Base-by-base conservation (phyloP, 495 filamentous ascomycete genomes). In the Friedmanniomyces simplex region DNA sequence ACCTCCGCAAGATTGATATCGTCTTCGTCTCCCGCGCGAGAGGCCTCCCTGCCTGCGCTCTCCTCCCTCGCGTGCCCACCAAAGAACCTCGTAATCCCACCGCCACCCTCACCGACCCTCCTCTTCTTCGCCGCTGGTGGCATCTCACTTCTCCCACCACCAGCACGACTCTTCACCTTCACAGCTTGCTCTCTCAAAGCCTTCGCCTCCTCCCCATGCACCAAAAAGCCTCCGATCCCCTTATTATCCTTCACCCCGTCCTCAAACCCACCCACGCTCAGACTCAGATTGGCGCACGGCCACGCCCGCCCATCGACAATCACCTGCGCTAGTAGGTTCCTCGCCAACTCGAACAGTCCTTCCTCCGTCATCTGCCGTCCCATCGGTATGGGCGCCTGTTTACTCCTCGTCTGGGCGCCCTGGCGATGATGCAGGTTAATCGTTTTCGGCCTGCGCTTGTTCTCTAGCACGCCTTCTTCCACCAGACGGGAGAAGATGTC, bases 401-500 rank as follows among this genome's bases (percentile, higher is more conserved):
- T 82, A 37, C 85, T 89, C 54, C 83, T 81, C 43, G 81, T 83
- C 68, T 88, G 86, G 1, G 73, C 76, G 28, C 78, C 80, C 66
- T 86, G 79, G 28, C 87, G 78, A 67, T 93, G 83, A 66, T 93
- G 86, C 50, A 98, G 71, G 59, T 86, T 88, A 58, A 95, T 84
- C 0, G 85, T 88, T 67, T 82, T 88, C 5, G 93, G 93, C 54
- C 90, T 78, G 26, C 93, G 81, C 71, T 83, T 89, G 67, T 94
- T 85, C 68, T 96, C 91, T 61, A 94, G 73, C 16, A 95, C 83
- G 36, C 91, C 91, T 70, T 96, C 93, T 61, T 97, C 91, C 6
- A 95, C 85, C 28, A 96, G 76, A 47, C 93, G 82, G 21, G 84
- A 83, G 72, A 86, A 91, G 51, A 98, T 95, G 67, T 98, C 93